Conservation (phyloP, 352 stramenopile species). For the Pythium phragmiticola region DNA sequence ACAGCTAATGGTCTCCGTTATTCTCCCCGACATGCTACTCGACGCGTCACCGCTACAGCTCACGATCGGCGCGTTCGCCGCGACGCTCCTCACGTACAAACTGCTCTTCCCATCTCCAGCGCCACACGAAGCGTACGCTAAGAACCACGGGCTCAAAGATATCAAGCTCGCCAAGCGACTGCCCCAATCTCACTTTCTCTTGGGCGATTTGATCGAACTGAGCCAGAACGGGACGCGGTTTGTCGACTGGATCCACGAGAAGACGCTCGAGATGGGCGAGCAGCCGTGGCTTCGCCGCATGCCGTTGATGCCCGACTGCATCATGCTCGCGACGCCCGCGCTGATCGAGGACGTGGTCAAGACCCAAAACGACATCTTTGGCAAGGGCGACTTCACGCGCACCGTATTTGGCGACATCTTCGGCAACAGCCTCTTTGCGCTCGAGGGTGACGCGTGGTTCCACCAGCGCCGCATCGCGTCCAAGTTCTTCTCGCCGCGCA, state of each 20-base stretch:
- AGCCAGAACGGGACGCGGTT: constrained; percentile 14
- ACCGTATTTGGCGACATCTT: no score
- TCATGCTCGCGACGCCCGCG: no score
- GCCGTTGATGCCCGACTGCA: no score
- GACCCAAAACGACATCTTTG: no score
- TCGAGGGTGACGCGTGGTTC: no score
- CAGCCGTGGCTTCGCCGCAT: no score
- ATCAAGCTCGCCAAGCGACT: constrained; percentile 8
- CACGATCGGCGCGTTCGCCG: constrained; percentile 6
- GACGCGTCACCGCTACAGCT: constrained; percentile 1
- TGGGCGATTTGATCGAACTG: constrained; percentile 14
- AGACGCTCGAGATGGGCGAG: not conserved
- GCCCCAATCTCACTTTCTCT: not conserved
- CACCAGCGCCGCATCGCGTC: no score
- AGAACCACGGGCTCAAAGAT: not conserved
- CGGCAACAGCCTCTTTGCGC: no score
- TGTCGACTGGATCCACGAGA: constrained; percentile 21
- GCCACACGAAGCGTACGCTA: constrained; percentile 11
- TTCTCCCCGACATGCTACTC: not conserved
- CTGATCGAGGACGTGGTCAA: no score
- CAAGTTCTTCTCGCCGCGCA: no score
- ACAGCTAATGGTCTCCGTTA: constrained; percentile 4
- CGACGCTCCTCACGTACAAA: constrained; percentile 18
- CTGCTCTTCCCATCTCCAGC: constrained; percentile 2
- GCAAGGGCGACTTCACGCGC: no score